A percentile compares a stretch with the other conserved stretches of the same genome.
Evolutionary conservation across 1,284 basidiomycete genomes (phyloP).

Genomic region (Cystobasidium pallidum): DNA sequence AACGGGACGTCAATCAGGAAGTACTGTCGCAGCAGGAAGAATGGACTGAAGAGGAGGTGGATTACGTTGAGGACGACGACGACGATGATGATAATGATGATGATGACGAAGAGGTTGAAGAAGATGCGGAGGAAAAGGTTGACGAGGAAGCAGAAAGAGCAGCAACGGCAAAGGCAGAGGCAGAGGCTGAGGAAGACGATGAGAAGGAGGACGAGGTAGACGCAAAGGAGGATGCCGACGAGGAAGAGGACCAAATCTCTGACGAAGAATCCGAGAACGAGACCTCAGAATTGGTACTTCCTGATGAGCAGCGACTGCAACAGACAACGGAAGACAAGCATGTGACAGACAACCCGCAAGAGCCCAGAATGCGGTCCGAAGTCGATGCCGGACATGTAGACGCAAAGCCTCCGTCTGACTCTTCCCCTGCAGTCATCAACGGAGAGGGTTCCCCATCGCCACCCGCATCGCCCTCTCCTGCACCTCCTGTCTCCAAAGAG

Average conservation of each 20-base stretch:
- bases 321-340: constrained; percentile 30
- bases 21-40: background rate
- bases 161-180: too few relatives aligned
- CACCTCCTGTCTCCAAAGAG: background rate
- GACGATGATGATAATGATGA: background rate
- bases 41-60: background rate
- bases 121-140: background rate
- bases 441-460: background rate
- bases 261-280: too few relatives aligned
- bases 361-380: background rate
- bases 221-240: constrained; percentile 24
- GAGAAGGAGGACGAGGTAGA: constrained; percentile 18
- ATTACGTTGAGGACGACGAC: background rate
- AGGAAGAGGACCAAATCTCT: too few relatives aligned
- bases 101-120: background rate
- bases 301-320: too few relatives aligned
- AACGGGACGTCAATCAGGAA: background rate
- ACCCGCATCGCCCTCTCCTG: constrained; percentile 20
- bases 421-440: background rate
- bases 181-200: background rate
- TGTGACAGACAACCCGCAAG: constrained; percentile 28
- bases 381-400: constrained; percentile 21
- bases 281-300: too few relatives aligned
- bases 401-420: background rate
- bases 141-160: too few relatives aligned